Percentiles rank a stretch among this genome's conserved stretches.
Evolutionary conservation across 495 filamentous ascomycete species (phyloP).

Genomic region (Astrothelium macrocarpum): DNA sequence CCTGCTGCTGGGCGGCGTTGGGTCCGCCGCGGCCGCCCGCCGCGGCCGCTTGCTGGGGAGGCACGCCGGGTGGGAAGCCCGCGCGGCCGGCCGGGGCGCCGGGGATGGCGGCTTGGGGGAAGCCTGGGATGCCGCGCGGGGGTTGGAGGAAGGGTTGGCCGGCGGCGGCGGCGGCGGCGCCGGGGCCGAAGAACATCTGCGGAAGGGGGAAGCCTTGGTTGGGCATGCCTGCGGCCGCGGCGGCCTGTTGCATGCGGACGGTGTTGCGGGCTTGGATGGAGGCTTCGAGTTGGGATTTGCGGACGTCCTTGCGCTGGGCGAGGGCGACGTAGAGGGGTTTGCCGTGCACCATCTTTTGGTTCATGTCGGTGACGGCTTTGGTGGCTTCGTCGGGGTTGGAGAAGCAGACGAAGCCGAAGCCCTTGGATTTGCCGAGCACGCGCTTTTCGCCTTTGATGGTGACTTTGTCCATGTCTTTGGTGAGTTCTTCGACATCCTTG

Average conservation of each 20-base stretch:
- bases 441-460: slow-evolving; percentile 55
- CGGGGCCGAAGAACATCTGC: slow-evolving; percentile 69
- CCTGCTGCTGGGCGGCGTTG: slow-evolving; percentile 32
- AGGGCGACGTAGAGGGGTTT: slow-evolving; percentile 98
- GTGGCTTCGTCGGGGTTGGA: slow-evolving; percentile 97
- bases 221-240: slow-evolving; percentile 83
- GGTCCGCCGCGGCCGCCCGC: slow-evolving; percentile 79
- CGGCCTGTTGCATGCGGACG: slow-evolving; percentile 94
- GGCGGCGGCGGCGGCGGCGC: slow-evolving; percentile 2
- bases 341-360: slow-evolving; percentile 94
- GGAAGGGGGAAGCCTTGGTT: slow-evolving; percentile 70
- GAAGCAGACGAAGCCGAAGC: slow-evolving; percentile 99
- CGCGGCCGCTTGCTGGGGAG: slow-evolving; percentile 76
- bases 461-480: slow-evolving; percentile 43
- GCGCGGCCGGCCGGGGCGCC: slow-evolving; percentile 72
- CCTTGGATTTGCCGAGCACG: slow-evolving; percentile 92
- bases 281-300: slow-evolving; percentile 96
- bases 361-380: slow-evolving; percentile 98
- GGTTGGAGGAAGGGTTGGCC: slow-evolving; percentile 55
- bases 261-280: slow-evolving; percentile 99
- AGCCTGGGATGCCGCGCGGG: slow-evolving; percentile 63
- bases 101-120: slow-evolving; percentile 74
- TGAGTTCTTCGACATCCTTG: slow-evolving; percentile 39
- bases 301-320: slow-evolving; percentile 98
- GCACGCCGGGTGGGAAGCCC: slow-evolving; percentile 71